A percentile compares a stretch with the other conserved stretches of the same genome.
Evolutionary conservation across 2,329 filamentous ascomycete genomes (phyloP).

Genomic region (Penicillium psychrosexuale): DNA sequence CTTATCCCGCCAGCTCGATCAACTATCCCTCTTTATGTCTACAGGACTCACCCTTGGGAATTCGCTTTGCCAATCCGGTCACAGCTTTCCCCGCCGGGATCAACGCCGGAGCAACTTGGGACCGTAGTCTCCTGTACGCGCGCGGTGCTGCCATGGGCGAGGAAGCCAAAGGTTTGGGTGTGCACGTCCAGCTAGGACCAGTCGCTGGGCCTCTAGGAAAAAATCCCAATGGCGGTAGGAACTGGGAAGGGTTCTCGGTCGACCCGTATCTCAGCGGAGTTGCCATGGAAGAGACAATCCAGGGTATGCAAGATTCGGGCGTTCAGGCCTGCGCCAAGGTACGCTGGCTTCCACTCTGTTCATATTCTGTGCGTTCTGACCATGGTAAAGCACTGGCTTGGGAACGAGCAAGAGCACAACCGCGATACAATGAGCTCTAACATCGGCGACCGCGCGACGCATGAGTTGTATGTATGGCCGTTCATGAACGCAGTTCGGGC

Average conservation of each 20-base stretch:
- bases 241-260: slow-evolving; percentile 45
- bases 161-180: slow-evolving; percentile 40
- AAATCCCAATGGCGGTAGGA: slow-evolving; percentile 18
- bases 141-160: slow-evolving; percentile 54
- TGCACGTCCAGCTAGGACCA: slow-evolving; percentile 42
- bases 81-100: slow-evolving; percentile 44
- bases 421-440: slow-evolving; percentile 45
- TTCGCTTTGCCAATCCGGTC: slow-evolving; percentile 44
- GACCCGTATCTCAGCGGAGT: slow-evolving; percentile 48
- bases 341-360: neutral
- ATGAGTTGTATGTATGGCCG: slow-evolving; percentile 75
- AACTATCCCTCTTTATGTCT: slow-evolving; percentile 34
- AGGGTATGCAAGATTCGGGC: slow-evolving; percentile 58
- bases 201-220: slow-evolving; percentile 45
- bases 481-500: slow-evolving; percentile 70
- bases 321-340: slow-evolving; percentile 26
- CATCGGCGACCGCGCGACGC: slow-evolving; percentile 69
- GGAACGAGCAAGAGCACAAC: slow-evolving; percentile 63
- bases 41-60: slow-evolving; percentile 35
- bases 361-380: slow-evolving; percentile 51
- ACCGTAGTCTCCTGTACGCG: slow-evolving; percentile 52
- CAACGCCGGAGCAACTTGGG: slow-evolving; percentile 51
- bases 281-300: slow-evolving; percentile 43
- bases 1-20: slow-evolving; percentile 26
- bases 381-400: slow-evolving; percentile 55